phyloP scores from a whole-genome alignment of 1,139 yeast species.

The Debaryomycetaceae sp. region DNA sequence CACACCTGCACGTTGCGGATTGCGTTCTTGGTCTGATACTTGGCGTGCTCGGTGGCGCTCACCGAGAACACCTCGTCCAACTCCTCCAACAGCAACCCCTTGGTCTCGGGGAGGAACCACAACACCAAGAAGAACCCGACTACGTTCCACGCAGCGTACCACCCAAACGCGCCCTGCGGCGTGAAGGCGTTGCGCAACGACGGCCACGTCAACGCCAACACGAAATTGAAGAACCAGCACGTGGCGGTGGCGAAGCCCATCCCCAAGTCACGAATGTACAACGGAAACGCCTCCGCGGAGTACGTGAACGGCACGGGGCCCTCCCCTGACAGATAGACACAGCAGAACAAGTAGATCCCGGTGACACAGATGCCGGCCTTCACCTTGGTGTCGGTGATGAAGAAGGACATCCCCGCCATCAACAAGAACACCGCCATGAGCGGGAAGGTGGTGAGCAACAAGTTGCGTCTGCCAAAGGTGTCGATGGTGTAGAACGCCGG shows the following conservation, averaged over 20 bases:
- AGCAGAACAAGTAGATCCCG: slow-evolving; percentile 71
- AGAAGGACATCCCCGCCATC: slow-evolving; percentile 74
- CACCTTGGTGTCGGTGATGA: slow-evolving; percentile 50
- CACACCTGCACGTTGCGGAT: slow-evolving; percentile 40
- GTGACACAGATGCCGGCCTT: slow-evolving; percentile 62
- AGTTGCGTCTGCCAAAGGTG: slow-evolving; percentile 68
- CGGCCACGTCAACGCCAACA: slow-evolving; percentile 83
- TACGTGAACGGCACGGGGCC: slow-evolving; percentile 92
- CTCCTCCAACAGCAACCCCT: slow-evolving; percentile 66
- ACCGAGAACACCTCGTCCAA: slow-evolving; percentile 67
- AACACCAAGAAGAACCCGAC: slow-evolving; percentile 67
- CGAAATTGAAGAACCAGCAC: slow-evolving; percentile 81
- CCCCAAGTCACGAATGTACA: slow-evolving; percentile 80
- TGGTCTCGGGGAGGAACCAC: slow-evolving; percentile 68
- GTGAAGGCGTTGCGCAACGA: slow-evolving; percentile 60
- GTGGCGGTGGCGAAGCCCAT: slow-evolving; percentile 84
- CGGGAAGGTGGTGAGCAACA: slow-evolving; percentile 72
- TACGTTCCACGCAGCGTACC: slow-evolving; percentile 84
- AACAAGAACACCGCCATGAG: slow-evolving; percentile 63
- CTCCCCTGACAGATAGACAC: slow-evolving; percentile 78
- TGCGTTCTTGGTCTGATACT: slow-evolving; percentile 46
- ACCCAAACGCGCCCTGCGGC: slow-evolving; percentile 83
- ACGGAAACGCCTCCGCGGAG: slow-evolving; percentile 83
- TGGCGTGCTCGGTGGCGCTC: slow-evolving; percentile 50
- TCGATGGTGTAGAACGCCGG: slow-evolving; percentile 86